Percentiles rank a stretch among this genome's conserved stretches.
These are phyloP conservation scores for Apophysomyces trapeziformis DNA, from an alignment of 371 early-diverging fungal genomes.

Conservation along the genomic window DNA sequence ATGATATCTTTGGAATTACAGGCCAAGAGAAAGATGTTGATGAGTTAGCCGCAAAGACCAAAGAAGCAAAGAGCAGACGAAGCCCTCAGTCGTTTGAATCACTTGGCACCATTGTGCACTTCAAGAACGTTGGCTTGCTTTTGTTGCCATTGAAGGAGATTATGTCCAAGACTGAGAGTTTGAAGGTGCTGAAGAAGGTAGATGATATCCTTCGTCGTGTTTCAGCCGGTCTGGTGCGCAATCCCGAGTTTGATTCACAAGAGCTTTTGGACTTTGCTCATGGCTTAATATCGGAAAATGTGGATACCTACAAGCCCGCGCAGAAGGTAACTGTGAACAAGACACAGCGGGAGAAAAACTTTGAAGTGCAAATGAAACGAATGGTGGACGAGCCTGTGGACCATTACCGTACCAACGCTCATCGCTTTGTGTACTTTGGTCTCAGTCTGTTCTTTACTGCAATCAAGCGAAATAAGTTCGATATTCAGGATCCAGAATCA, in stretches of 20 bases:
- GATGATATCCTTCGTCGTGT: conserved; percentile 80
- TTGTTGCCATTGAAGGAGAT: conserved; percentile 87
- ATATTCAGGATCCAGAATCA: conserved; percentile 56
- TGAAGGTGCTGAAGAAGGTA: conserved; percentile 75
- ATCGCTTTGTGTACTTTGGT: conserved; percentile 93
- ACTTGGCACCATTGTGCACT: conserved; percentile 65
- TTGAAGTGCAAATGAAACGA: conserved; percentile 74
- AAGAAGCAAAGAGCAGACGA: conserved; percentile 84
- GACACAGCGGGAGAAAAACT: conserved; percentile 65
- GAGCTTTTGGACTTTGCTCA: conserved; percentile 82
- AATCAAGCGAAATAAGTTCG: conserved; percentile 71
- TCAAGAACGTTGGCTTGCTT: conserved; percentile 68
- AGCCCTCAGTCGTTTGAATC: conserved; percentile 86
- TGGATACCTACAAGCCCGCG: conserved; percentile 60
- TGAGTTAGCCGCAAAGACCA: conserved; percentile 86
- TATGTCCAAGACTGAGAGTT: conserved; percentile 81
- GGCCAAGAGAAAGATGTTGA: conserved; percentile 90
- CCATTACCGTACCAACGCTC: conserved; percentile 78
- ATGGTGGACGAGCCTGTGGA: conserved; percentile 55
- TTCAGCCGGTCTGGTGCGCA: conserved; percentile 78
- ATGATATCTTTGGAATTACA: conserved; percentile 91
- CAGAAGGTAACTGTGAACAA: conserved; percentile 49
- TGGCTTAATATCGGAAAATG: conserved; percentile 82
- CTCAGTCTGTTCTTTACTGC: conserved; percentile 73
- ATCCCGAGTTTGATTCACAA: conserved; percentile 67